These are phyloP conservation scores for Globisporangium polare DNA, from an alignment of 352 stramenopile species.

Conservation along the genomic window DNA sequence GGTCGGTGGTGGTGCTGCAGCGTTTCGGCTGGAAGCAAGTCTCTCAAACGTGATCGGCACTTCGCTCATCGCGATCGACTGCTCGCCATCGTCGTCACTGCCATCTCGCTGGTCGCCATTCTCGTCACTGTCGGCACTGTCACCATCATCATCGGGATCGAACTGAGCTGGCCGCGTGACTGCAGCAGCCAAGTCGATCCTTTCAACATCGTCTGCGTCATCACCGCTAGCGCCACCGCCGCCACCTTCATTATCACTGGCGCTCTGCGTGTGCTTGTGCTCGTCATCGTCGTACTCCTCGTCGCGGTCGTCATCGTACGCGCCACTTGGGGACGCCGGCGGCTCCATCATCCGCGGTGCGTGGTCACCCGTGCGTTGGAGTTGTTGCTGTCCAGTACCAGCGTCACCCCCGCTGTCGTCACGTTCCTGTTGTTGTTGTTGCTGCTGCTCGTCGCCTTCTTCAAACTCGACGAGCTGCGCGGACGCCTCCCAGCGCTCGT, in stretches of 20 bases:
- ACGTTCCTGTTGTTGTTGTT: no score
- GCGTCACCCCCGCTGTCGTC: background rate
- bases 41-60: conserved; percentile 37
- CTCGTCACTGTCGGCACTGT: background rate
- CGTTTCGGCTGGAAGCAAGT: background rate
- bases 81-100: conserved; percentile 28
- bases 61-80: conserved; percentile 42
- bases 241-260: background rate
- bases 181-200: background rate
- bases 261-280: background rate
- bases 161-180: background rate
- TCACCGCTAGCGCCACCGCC: background rate
- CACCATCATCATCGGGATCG: background rate
- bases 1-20: background rate
- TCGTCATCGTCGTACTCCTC: conserved; percentile 6
- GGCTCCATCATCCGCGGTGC: conserved; percentile 36
- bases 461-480: conserved; percentile 38
- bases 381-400: background rate
- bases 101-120: conserved; percentile 2
- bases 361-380: background rate
- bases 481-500: conserved; percentile 66
- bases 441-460: background rate
- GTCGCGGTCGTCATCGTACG: conserved; percentile 24
- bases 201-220: conserved; percentile 2
- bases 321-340: conserved; percentile 31